Evolutionary conservation across 2,329 filamentous ascomycete genomes (phyloP).

Genomic region (Hortaea werneckii): DNA sequence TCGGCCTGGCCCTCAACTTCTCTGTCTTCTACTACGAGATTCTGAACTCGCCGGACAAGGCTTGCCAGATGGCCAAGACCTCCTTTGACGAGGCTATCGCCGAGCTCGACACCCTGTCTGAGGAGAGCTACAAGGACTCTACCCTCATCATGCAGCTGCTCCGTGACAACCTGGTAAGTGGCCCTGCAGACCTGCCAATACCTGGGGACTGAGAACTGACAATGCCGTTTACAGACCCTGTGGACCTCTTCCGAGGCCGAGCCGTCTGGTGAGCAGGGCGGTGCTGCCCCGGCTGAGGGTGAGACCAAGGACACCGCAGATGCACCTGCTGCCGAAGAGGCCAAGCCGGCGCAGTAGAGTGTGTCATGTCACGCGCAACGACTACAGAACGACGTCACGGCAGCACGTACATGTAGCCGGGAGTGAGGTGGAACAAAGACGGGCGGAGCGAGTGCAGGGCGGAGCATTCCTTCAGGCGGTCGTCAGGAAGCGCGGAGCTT

Average conservation of each 20-base stretch:
- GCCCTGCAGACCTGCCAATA: not conserved
- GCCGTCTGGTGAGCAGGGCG: slow-evolving; percentile 47
- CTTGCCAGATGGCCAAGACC: slow-evolving; percentile 94
- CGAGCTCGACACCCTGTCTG: slow-evolving; percentile 88
- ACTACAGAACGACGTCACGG: slow-evolving; percentile 5
- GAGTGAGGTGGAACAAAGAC: not conserved
- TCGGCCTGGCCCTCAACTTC: slow-evolving; percentile 88
- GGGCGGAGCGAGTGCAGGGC: not conserved
- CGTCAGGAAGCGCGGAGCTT: not conserved
- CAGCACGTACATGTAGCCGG: slow-evolving; percentile 2
- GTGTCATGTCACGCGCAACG: slow-evolving; percentile 1
- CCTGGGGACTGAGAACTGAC: not conserved
- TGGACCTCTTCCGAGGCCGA: slow-evolving; percentile 99
- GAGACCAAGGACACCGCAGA: slow-evolving; percentile 46
- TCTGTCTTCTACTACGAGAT: slow-evolving; percentile 99
- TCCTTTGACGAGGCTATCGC: slow-evolving; percentile 96
- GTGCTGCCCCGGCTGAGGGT: slow-evolving; percentile 24
- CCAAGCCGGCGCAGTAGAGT: slow-evolving; percentile 34
- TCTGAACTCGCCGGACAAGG: slow-evolving; percentile 94
- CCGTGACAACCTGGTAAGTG: slow-evolving; percentile 77
- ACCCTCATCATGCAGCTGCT: slow-evolving; percentile 98
- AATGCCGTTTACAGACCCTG: slow-evolving; percentile 58
- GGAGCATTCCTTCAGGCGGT: slow-evolving; percentile 8
- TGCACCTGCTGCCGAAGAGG: slow-evolving; percentile 44
- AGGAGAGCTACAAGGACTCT: slow-evolving; percentile 99